These are phyloP conservation scores for Cornus controversa DNA, from an alignment of 148 eudicot genomes.

Conservation along the genomic window DNA sequence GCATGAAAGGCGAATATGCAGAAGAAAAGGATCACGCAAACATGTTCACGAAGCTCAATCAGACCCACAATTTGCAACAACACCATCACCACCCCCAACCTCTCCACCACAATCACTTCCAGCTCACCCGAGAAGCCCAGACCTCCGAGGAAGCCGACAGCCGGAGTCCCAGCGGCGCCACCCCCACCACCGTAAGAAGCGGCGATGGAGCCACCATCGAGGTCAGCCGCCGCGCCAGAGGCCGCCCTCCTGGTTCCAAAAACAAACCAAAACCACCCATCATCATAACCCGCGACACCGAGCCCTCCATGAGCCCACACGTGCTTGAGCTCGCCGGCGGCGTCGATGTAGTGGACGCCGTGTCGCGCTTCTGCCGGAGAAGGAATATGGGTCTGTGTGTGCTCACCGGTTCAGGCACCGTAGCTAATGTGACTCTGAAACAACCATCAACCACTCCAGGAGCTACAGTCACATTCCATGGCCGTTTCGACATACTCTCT, in stretches of 20 bases:
- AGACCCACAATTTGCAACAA: constrained; percentile 19
- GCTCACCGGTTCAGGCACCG: constrained; percentile 50
- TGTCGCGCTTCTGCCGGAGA: constrained; percentile 49
- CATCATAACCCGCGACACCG: constrained; percentile 35
- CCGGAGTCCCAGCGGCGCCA: neutral
- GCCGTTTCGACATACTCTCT: constrained; percentile 48
- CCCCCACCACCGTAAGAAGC: constrained; percentile 3
- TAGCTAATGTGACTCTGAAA: constrained; percentile 44
- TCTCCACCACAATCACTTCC: constrained; percentile 16
- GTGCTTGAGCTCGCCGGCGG: constrained; percentile 53
- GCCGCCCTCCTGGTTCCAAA: constrained; percentile 61
- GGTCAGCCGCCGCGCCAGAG: constrained; percentile 44
- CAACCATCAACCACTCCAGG: constrained; percentile 43
- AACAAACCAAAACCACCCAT: constrained; percentile 54
- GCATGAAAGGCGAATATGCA: constrained; percentile 49
- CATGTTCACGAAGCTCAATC: constrained; percentile 40
- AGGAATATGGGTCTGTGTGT: constrained; percentile 51
- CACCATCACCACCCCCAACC: constrained; percentile 16
- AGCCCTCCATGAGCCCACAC: constrained; percentile 48
- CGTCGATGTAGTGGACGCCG: constrained; percentile 39
- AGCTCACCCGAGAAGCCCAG: constrained; percentile 18
- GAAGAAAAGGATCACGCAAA: constrained; percentile 28
- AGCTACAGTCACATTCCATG: constrained; percentile 55
- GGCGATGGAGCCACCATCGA: constrained; percentile 48
- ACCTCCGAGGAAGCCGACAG: constrained; percentile 41